Evolutionary conservation across 2,329 filamentous ascomycete genomes (phyloP).

Genomic region (Microsporum ferrugineum): DNA sequence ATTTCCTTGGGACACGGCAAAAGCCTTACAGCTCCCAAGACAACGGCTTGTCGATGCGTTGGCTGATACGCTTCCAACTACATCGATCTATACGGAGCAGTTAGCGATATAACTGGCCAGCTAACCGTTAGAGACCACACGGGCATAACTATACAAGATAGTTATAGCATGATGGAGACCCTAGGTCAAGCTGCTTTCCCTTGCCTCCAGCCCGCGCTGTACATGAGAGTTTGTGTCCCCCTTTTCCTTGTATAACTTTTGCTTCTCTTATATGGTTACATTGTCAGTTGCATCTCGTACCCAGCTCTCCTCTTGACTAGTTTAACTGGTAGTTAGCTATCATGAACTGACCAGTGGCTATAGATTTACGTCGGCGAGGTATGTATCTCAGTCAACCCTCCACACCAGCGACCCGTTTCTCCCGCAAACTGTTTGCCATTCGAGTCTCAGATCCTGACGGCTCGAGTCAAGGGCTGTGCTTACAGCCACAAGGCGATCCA

Average conservation of each 20-base stretch:
- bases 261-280: not conserved
- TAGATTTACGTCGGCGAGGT: not conserved
- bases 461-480: not conserved
- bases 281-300: not conserved
- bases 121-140: no score
- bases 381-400: not conserved
- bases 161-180: not conserved
- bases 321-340: not conserved
- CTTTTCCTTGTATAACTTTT: not conserved
- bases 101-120: not conserved
- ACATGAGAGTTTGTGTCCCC: not conserved
- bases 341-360: not conserved
- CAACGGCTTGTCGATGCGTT: not conserved
- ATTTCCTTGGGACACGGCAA: not conserved
- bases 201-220: not conserved
- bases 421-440: not conserved
- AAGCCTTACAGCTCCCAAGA: not conserved
- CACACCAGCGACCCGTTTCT: not conserved
- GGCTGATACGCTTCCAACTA: not conserved
- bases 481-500: not conserved
- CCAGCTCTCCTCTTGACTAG: not conserved
- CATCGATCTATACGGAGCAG: not conserved
- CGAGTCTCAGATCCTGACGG: not conserved
- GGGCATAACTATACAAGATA: not conserved
- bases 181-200: not conserved